These are phyloP conservation scores for Kitagawia praeruptora DNA, from an alignment of 129 eudicot genomes.

Conservation along the genomic window DNA sequence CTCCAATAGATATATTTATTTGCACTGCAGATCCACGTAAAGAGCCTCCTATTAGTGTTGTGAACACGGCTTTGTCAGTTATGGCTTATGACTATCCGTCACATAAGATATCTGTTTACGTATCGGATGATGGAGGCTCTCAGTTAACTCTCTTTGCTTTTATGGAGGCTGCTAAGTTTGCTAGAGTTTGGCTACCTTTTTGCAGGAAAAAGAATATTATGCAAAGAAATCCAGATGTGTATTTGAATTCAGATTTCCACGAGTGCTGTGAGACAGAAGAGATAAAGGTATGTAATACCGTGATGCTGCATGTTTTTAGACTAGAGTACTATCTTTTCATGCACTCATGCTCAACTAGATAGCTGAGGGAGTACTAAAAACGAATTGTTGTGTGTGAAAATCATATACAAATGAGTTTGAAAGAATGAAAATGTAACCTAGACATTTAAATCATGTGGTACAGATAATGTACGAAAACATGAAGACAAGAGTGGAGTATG, in stretches of 20 bases:
- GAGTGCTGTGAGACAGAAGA: conserved; percentile 20
- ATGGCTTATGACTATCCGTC: conserved; percentile 81
- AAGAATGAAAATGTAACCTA: no score
- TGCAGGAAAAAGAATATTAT: conserved; percentile 45
- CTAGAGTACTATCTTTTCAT: no score
- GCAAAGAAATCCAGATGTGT: conserved; percentile 52
- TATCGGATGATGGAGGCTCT: conserved; percentile 91
- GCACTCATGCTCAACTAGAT: no score
- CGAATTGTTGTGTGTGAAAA: no score
- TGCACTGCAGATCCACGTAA: conserved; percentile 84
- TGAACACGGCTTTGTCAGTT: conserved; percentile 79
- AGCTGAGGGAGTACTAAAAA: no score
- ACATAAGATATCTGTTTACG: conserved; percentile 70
- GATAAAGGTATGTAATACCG: conserved; percentile 39
- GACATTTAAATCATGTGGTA: not conserved
- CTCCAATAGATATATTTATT: conserved; percentile 55
- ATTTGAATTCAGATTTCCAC: conserved; percentile 26
- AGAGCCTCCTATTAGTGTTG: conserved; percentile 67
- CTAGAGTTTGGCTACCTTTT: conserved; percentile 60
- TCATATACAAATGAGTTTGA: no score
- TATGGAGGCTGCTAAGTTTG: conserved; percentile 81
- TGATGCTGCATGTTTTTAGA: no score
- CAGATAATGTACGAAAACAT: conserved; percentile 44
- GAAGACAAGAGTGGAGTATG: conserved; percentile 46
- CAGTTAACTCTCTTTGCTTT: conserved; percentile 68